Evolutionary conservation across 129 eudicot genomes (phyloP).

Genomic region (Helianthus annuus): HanXRQr2.0-SUNRISE NC_035438.2:39027305-39027804

Average conservation of each 20-base stretch:
- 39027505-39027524: slow-evolving; percentile 23
- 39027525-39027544: slow-evolving; percentile 4
- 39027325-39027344: neutral
- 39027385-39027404: neutral
- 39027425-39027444: neutral
- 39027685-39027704: neutral
- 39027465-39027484: neutral
- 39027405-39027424: neutral
- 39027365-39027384: neutral
- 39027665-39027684: slow-evolving; percentile 44
- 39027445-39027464: slow-evolving; percentile 5
- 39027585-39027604: slow-evolving; percentile 73
- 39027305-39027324: neutral
- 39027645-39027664: slow-evolving; percentile 65
- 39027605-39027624: slow-evolving; percentile 74
- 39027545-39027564: neutral
- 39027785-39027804: too few species aligned
- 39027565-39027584: slow-evolving; percentile 59
- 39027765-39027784: too few species aligned
- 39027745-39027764: neutral
- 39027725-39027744: neutral
- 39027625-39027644: slow-evolving; percentile 86
- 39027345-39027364: neutral
- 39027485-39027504: slow-evolving; percentile 3
- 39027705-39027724: neutral